Base-by-base conservation (phyloP, 805 yeast genomes). In the Brettanomyces custersianus region DNA sequence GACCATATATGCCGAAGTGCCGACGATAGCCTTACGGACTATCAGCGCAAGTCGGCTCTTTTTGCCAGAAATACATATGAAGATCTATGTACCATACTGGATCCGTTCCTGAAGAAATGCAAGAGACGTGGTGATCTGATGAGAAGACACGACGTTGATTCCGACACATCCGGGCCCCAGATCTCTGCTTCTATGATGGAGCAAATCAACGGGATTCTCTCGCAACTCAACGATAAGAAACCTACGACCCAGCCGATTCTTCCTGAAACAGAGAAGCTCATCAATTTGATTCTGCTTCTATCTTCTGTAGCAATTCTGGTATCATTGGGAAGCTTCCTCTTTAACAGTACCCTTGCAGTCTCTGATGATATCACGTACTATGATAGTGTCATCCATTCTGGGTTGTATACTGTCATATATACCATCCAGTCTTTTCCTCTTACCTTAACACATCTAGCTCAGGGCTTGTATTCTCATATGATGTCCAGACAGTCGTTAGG, bases 361-460 rank as follows among this genome's bases (percentile, higher is more conserved):
- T 40, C 55, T 17, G 64, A 63, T 28, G 70, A 68, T 41, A 43
- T 71, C n/a, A 53, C 54, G 22, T 74, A 72, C 46, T 74, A 68
- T 62, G 70, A 71, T 20, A 34, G 52, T 2, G 48, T 64, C 0
- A 44, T 59, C 3, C 45, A 58, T 10, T 61, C 67, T 4, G 49
- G 49, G 2, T 42, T 49, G 15, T 56, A 61, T 20, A 39, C 57
- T 13, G 33, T 50, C 3, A 15, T 67, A 1, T 69, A 69, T 39
- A 44, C 66, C 1, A 16, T 69, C 7, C 78, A 69, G 46, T 58
- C 56, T 0, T 41, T 59, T 6, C 70, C 68, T 5, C 15, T 29
- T 3, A 52, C 57, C n/a, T 7, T 46, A 0, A 33, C 26, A 15
- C 19, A 35, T 2, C 33, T 55, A 7, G n/a, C 20, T 12, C 18